Evolutionary conservation across 2,329 filamentous ascomycete genomes (phyloP).

Genomic region (Penicillium sp.): DNA sequence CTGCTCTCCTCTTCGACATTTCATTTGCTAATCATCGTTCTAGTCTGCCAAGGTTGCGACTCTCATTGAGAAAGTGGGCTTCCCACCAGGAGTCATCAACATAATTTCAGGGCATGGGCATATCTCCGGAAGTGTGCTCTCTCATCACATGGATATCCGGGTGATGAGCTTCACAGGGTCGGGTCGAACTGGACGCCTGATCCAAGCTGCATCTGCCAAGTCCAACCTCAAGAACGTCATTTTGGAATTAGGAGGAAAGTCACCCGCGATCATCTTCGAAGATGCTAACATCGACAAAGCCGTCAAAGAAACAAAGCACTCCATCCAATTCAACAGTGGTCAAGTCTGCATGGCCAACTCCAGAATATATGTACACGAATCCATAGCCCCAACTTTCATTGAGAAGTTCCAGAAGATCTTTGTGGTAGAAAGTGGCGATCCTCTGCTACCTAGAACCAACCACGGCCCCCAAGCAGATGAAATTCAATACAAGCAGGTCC

Average conservation of each 20-base stretch:
- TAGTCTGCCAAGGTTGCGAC: conserved; percentile 33
- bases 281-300: conserved; percentile 64
- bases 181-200: conserved; percentile 58
- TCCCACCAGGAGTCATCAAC: conserved; percentile 61
- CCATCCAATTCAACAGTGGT: conserved; percentile 55
- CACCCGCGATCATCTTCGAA: conserved; percentile 59
- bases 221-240: conserved; percentile 65
- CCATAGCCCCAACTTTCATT: conserved; percentile 58
- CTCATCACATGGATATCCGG: conserved; percentile 62
- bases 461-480: conserved; percentile 82
- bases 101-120: conserved; percentile 72
- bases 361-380: conserved; percentile 78
- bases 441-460: conserved; percentile 64
- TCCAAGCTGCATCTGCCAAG: conserved; percentile 60
- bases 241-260: conserved; percentile 64
- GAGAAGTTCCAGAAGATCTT: conserved; percentile 53
- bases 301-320: conserved; percentile 62
- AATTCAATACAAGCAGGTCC: conserved; percentile 81
- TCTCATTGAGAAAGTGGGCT: conserved; percentile 58
- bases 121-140: conserved; percentile 67
- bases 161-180: conserved; percentile 64
- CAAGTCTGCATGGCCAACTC: conserved; percentile 60
- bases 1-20: not conserved
- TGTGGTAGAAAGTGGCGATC: conserved; percentile 42
- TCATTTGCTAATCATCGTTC: not conserved